Evolutionary conservation across 192 early-diverging fungal species (phyloP).

Genomic region (Paraglomus brasilianum): DNA sequence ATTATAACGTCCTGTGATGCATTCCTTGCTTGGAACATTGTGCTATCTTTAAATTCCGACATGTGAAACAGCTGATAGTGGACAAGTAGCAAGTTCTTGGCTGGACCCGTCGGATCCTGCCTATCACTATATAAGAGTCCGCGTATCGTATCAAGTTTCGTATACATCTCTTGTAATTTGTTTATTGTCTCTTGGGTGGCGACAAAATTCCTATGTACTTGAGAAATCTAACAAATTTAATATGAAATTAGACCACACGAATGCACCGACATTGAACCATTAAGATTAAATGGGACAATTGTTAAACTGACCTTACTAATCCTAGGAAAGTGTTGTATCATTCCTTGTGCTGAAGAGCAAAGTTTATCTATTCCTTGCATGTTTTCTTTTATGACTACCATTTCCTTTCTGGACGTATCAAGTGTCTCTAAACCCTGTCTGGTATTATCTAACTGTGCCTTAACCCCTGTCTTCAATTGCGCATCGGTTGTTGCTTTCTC

Average conservation of each 20-base stretch:
- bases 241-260: background rate
- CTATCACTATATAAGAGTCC: constrained; percentile 68
- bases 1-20: constrained; percentile 75
- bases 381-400: constrained; percentile 62
- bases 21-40: constrained; percentile 70
- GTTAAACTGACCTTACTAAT: constrained; percentile 72
- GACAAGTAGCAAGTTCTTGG: constrained; percentile 78
- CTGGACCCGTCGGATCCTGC: constrained; percentile 62
- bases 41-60: constrained; percentile 84
- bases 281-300: background rate
- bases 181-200: constrained; percentile 82
- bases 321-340: constrained; percentile 86
- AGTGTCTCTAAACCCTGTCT: constrained; percentile 85
- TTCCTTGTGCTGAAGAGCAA: constrained; percentile 80
- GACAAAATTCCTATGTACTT: constrained; percentile 93
- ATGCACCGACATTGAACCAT: background rate
- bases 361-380: constrained; percentile 84
- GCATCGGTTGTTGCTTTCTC: constrained; percentile 55
- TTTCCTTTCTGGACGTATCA: constrained; percentile 61
- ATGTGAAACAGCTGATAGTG: constrained; percentile 88
- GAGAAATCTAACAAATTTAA: constrained; percentile 65
- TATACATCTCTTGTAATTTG: constrained; percentile 84
- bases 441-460: constrained; percentile 87
- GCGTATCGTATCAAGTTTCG: constrained; percentile 71
- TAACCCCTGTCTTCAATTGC: constrained; percentile 92